Evolutionary conservation across 805 yeast genomes (phyloP).

Genomic region (Peterozyma xylosa): DNA sequence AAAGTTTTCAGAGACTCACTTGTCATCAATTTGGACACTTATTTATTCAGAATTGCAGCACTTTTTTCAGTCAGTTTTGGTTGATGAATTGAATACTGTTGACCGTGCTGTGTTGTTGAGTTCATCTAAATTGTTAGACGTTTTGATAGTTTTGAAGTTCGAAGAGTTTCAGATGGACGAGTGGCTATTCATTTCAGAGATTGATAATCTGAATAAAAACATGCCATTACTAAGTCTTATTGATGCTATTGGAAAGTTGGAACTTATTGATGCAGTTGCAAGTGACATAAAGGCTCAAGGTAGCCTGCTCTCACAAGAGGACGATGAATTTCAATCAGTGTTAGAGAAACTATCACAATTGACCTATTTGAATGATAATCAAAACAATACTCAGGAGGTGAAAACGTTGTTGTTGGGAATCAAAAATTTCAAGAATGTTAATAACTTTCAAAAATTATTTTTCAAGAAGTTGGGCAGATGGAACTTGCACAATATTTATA

Average conservation of each 20-base stretch:
- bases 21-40: slow-evolving; percentile 63
- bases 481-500: slow-evolving; percentile 60
- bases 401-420: slow-evolving; percentile 41
- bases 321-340: not conserved
- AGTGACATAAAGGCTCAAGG: not conserved
- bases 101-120: slow-evolving; percentile 38
- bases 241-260: slow-evolving; percentile 35
- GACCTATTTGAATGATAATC: not conserved
- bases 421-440: slow-evolving; percentile 27
- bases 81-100: slow-evolving; percentile 21
- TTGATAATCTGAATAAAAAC: slow-evolving; percentile 7
- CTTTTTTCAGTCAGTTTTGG: slow-evolving; percentile 27
- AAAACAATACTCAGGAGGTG: slow-evolving; percentile 11
- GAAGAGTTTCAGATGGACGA: slow-evolving; percentile 76
- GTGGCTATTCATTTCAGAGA: slow-evolving; percentile 81
- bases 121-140: slow-evolving; percentile 75
- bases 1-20: slow-evolving; percentile 54
- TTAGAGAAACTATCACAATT: not conserved
- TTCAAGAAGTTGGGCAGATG: slow-evolving; percentile 59
- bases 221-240: slow-evolving; percentile 28
- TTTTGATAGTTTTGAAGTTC: slow-evolving; percentile 53
- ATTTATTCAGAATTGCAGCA: slow-evolving; percentile 55
- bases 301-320: not conserved
- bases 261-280: slow-evolving; percentile 19
- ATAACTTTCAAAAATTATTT: slow-evolving; percentile 46